Conservation (phyloP, 441 rosid species). For the Rhodomyrtus psidioides region DNA sequence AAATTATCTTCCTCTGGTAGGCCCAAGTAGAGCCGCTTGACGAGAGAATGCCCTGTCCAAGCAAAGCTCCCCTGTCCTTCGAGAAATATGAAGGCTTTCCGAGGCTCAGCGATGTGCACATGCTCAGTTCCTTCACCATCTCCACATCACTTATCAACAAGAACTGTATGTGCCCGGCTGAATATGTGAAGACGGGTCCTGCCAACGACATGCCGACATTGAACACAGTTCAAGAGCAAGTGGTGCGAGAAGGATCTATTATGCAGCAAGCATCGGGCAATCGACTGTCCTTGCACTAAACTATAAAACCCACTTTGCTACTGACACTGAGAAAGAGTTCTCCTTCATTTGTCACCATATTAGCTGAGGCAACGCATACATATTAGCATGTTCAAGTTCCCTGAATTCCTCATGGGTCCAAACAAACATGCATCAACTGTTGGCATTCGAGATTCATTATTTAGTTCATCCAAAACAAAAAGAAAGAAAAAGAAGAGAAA, state of each 20-base stretch:
- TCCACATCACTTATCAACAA: slow-evolving; percentile 25
- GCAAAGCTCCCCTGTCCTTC: slow-evolving; percentile 28
- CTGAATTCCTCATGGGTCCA: background rate
- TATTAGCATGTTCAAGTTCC: background rate
- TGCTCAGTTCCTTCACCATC: slow-evolving; percentile 32
- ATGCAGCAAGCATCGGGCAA: background rate
- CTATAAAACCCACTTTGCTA: background rate
- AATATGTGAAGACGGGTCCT: slow-evolving; percentile 34
- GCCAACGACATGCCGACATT: background rate
- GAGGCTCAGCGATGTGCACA: slow-evolving; percentile 17
- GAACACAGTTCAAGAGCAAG: background rate
- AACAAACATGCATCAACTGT: background rate
- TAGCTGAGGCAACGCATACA: background rate
- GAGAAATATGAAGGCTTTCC: slow-evolving; percentile 42
- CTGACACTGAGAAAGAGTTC: background rate
- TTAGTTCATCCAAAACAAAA: background rate
- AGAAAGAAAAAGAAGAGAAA: background rate
- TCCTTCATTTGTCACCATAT: background rate
- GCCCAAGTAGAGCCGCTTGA: slow-evolving; percentile 37
- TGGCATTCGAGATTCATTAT: background rate
- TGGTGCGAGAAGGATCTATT: background rate
- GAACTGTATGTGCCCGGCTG: slow-evolving; percentile 22
- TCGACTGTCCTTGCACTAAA: background rate
- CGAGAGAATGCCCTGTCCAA: slow-evolving; percentile 37
- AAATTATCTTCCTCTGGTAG: slow-evolving; percentile 39